A percentile compares a stretch with the other conserved stretches of the same genome.
phyloP scores from a whole-genome alignment of 192 early-diverging fungal species.

The Lobosporangium transversale region DNA sequence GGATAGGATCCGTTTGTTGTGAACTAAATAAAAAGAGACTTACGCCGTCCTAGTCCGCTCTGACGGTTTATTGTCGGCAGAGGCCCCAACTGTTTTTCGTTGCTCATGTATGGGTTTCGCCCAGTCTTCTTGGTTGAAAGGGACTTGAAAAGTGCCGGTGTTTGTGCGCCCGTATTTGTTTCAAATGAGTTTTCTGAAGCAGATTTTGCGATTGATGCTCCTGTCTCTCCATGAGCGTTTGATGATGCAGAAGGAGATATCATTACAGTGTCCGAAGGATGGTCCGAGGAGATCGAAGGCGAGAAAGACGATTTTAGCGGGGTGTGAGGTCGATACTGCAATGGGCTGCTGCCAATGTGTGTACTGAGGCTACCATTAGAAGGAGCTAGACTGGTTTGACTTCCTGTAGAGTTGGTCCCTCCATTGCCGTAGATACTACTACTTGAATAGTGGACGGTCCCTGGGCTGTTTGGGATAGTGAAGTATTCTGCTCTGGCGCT shows the following conservation, averaged over 20 bases:
- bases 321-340: constrained; percentile 41
- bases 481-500: background rate
- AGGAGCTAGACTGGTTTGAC: constrained; percentile 2
- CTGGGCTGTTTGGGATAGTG: background rate
- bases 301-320: constrained; percentile 38
- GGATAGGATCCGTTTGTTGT: too few species aligned
- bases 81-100: constrained; percentile 34
- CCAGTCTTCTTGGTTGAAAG: constrained; percentile 36
- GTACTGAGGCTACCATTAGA: constrained; percentile 21
- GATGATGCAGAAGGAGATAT: constrained; percentile 10
- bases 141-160: constrained; percentile 18
- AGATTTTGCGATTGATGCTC: constrained; percentile 3
- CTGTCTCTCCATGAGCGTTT: constrained; percentile 12
- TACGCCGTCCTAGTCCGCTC: constrained; percentile 38
- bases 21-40: too few species aligned
- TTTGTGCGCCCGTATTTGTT: background rate
- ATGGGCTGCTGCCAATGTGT: constrained; percentile 9
- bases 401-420: background rate
- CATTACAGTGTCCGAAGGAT: constrained; percentile 14
- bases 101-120: constrained; percentile 11
- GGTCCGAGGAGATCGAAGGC: constrained; percentile 20
- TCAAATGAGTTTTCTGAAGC: constrained; percentile 9
- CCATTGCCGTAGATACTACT: constrained; percentile 5
- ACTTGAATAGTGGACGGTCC: background rate
- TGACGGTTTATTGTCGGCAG: constrained; percentile 39